phyloP scores from a whole-genome alignment of 2,329 filamentous ascomycete species.

The Blastomyces silverae region DNA sequence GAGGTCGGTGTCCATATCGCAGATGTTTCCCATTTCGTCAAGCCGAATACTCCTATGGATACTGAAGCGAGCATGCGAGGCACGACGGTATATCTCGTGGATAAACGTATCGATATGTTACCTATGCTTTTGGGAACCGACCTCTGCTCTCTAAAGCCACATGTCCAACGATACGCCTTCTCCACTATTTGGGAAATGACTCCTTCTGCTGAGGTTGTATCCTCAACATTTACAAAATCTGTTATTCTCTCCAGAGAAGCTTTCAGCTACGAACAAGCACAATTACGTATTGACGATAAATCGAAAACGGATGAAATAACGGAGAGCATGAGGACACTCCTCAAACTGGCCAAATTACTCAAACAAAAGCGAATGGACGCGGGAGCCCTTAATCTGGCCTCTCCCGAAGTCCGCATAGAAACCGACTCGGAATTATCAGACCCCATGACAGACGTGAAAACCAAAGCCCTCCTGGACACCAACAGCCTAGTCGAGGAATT shows the following conservation, averaged over 20 bases:
- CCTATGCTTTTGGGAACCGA: conserved; percentile 94
- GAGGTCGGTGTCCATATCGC: conserved; percentile 98
- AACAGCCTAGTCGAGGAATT: conserved; percentile 98
- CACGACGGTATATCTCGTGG: conserved; percentile 93
- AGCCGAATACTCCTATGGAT: conserved; percentile 96
- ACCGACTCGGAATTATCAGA: conserved; percentile 94
- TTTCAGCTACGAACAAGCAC: conserved; percentile 95
- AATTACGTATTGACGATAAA: conserved; percentile 83
- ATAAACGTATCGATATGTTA: conserved; percentile 99
- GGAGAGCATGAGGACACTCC: conserved; percentile 74
- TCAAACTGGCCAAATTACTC: conserved; percentile 85
- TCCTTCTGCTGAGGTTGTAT: conserved; percentile 74
- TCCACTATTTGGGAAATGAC: conserved; percentile 86
- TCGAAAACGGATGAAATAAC: conserved; percentile 87
- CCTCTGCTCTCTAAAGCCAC: conserved; percentile 91
- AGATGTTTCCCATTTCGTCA: conserved; percentile 98
- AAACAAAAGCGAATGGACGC: conserved; percentile 95
- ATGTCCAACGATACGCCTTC: conserved; percentile 90
- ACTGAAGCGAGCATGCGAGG: conserved; percentile 87
- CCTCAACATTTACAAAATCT: conserved; percentile 87
- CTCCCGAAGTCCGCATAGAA: conserved; percentile 95
- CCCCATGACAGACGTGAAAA: conserved; percentile 83
- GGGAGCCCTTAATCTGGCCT: conserved; percentile 88
- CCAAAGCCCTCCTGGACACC: conserved; percentile 86
- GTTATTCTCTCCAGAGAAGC: conserved; percentile 95